These are phyloP conservation scores for Aspergillus sp. DNA, from an alignment of 2,329 filamentous ascomycete species.

Conservation along the genomic window DNA sequence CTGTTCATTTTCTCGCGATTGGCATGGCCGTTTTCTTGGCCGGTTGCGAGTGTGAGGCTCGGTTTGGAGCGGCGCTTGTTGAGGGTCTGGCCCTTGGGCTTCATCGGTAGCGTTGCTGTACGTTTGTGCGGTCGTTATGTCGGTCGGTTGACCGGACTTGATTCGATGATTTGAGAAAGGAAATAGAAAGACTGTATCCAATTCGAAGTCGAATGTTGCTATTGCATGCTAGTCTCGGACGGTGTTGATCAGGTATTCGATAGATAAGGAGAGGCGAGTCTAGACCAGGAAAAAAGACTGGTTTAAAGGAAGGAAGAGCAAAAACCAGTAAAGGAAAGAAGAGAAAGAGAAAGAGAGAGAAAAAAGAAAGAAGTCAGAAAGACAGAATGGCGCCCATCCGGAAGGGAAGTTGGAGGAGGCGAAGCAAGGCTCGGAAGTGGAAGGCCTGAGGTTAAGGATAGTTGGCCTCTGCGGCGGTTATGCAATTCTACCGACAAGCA, in stretches of 20 bases:
- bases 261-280: constrained; percentile 4
- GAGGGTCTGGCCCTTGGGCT: constrained; percentile 29
- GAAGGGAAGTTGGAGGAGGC: neutral
- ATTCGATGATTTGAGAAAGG: too few relatives aligned
- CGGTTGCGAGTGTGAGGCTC: constrained; percentile 30
- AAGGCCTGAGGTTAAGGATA: constrained; percentile 14
- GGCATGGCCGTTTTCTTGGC: constrained; percentile 26
- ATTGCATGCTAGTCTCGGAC: too few relatives aligned
- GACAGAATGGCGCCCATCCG: neutral
- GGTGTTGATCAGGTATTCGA: neutral
- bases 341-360: neutral
- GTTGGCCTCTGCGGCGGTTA: constrained; percentile 17
- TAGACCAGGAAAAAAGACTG: constrained; percentile 3
- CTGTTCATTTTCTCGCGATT: constrained; percentile 35
- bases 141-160: too few relatives aligned
- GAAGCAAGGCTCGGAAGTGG: constrained; percentile 1
- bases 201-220: too few relatives aligned
- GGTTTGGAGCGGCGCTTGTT: constrained; percentile 34
- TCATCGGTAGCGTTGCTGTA: constrained; percentile 22
- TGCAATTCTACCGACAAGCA: neutral
- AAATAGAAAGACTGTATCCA: too few relatives aligned
- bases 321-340: neutral
- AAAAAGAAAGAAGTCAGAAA: neutral
- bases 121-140: too few relatives aligned
- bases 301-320: neutral